These are phyloP conservation scores for Apophysomyces trapeziformis DNA, from an alignment of 371 early-diverging fungal genomes.

Conservation along the genomic window DNA sequence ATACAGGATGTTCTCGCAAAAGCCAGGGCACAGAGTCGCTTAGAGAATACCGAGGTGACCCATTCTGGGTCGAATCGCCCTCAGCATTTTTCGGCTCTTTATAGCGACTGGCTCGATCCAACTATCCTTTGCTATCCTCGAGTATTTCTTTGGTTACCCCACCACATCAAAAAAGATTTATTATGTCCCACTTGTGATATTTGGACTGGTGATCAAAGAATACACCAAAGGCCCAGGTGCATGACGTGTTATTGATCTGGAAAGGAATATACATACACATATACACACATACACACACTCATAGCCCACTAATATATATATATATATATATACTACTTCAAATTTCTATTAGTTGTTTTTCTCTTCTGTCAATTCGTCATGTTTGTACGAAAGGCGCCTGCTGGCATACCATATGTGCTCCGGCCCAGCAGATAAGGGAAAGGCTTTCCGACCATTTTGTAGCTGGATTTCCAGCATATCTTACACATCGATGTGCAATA, in stretches of 20 bases:
- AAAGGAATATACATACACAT: constrained; percentile 1
- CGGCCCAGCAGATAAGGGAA: neutral
- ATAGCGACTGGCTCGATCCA: neutral
- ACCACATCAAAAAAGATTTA: constrained; percentile 1
- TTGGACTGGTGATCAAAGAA: neutral
- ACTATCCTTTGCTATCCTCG: constrained; percentile 8
- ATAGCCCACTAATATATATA: too few species aligned
- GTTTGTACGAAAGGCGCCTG: constrained; percentile 5
- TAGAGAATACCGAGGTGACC: too few species aligned
- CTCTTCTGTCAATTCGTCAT: constrained; percentile 22
- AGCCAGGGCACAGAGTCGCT: too few species aligned
- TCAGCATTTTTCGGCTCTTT: too few species aligned
- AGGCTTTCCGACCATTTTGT: constrained; percentile 17
- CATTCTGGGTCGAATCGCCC: too few species aligned
- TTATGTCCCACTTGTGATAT: constrained; percentile 7
- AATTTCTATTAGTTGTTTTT: constrained; percentile 16
- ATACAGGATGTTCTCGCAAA: too few species aligned
- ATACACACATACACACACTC: too few species aligned
- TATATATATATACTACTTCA: neutral
- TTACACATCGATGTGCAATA: constrained; percentile 25
- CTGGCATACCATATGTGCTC: constrained; percentile 6
- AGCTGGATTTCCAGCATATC: constrained; percentile 24
- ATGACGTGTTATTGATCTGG: constrained; percentile 13
- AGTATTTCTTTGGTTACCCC: constrained; percentile 15
- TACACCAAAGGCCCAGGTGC: constrained; percentile 12